Base-by-base conservation (phyloP, 306 rosid genomes). In the Rubus idaeus region DNA sequence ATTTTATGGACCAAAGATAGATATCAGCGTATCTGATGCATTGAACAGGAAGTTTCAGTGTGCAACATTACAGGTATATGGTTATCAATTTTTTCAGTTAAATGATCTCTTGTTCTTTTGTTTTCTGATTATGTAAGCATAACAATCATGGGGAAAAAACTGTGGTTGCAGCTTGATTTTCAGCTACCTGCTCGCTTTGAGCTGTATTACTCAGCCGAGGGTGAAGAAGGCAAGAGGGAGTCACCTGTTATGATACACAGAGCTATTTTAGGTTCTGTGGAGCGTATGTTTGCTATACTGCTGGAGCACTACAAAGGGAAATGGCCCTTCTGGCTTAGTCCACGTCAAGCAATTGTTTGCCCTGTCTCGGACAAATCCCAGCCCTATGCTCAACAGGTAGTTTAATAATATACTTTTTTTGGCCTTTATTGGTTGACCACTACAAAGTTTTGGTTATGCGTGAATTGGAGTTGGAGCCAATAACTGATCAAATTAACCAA, bases 321-420 rank as follows among this genome's bases (percentile, higher is more conserved):
- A 82, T 94, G 98, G 97, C 98, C 98, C 68, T 90, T 94, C 81
- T 94, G 98, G 97, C 97, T 94, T 67, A 94, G 97, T 87, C 97
- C 98, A 67, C 98, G 96, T 63, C 98, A 94, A 84, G 92, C 96
- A 2, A 90, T 94, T 87, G 87, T 94, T 57, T 94, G 98, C 86
- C 96, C 97, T 0, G 96, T 94, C 80, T 91, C 98, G 1, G 96
- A 90, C 79, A 92, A 91, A 80, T 91, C 97, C 75, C 90, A 90
- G 80, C 68, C 93, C 23, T 94, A 91, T 57, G 96, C 97, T 18
- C 66, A 85, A 14, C 56, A 83, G 98, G 96, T 91, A 86, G 50
- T 67, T 41, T 67, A 45, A 3, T 73, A 63, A 35, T 84, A 14
- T 67, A 45, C 79, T 46, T 75, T 51, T 51, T 50, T 49, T 57